Conservation (phyloP, 179 eudicot genomes). For the Pouteria campechiana region DNA sequence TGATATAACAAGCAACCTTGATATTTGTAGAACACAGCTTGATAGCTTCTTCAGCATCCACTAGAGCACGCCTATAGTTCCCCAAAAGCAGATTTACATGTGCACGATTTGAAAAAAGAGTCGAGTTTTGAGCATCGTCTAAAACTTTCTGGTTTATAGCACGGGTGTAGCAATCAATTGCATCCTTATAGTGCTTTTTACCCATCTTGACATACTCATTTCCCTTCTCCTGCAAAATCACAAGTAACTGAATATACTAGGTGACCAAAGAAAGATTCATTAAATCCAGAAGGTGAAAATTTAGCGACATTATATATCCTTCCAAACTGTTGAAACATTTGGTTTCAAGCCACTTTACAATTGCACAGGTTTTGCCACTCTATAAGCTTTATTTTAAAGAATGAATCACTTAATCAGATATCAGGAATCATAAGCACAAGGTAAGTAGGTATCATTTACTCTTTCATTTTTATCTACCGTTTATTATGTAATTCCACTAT, state of each 20-base stretch:
- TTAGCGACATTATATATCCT: no score
- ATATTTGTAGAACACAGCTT: slow-evolving; percentile 61
- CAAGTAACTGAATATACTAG: no score
- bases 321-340: no score
- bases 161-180: slow-evolving; percentile 79
- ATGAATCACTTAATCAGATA: no score
- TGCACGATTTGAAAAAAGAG: slow-evolving; percentile 75
- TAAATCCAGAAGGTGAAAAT: not conserved
- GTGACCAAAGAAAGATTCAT: not conserved
- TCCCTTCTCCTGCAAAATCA: slow-evolving; percentile 60
- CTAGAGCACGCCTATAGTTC: slow-evolving; percentile 75
- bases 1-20: slow-evolving; percentile 38
- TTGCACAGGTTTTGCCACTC: no score
- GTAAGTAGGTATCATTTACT: no score
- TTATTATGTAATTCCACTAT: no score
- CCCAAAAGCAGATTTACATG: slow-evolving; percentile 84
- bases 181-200: slow-evolving; percentile 75
- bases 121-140: slow-evolving; percentile 53
- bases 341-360: no score
- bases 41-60: slow-evolving; percentile 85
- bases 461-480: no score
- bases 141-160: slow-evolving; percentile 83
- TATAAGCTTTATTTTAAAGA: no score
- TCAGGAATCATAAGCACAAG: no score
- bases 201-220: slow-evolving; percentile 85